Percentiles rank a stretch among this genome's conserved stretches.
These are phyloP conservation scores for Annona cherimola DNA, from an alignment of 164 flowering plant genomes.

Conservation along the genomic window DNA sequence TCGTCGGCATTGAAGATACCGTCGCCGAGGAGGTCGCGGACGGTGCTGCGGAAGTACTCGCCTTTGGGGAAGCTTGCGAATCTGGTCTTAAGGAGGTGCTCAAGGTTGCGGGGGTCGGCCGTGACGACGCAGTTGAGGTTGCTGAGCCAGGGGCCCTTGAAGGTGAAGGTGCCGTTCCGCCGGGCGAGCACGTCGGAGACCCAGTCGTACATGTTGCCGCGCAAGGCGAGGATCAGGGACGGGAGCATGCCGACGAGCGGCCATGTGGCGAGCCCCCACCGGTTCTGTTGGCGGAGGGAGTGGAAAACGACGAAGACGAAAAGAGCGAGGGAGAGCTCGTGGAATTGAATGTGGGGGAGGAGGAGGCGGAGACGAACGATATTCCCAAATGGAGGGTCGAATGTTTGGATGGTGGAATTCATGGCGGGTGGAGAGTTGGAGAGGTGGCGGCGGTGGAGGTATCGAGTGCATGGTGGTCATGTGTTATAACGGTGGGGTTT, in stretches of 20 bases:
- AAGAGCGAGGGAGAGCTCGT: slow-evolving; percentile 54
- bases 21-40: slow-evolving; percentile 70
- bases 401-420: neutral
- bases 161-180: slow-evolving; percentile 58
- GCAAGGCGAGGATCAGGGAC: slow-evolving; percentile 42
- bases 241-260: slow-evolving; percentile 88
- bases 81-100: slow-evolving; percentile 71
- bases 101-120: slow-evolving; percentile 73
- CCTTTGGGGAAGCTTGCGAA: slow-evolving; percentile 78
- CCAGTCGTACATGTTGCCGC: slow-evolving; percentile 64
- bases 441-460: neutral
- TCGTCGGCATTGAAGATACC: slow-evolving; percentile 85
- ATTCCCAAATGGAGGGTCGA: neutral
- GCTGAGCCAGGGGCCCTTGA: slow-evolving; percentile 69
- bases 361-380: slow-evolving; percentile 8
- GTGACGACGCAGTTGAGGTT: slow-evolving; percentile 70
- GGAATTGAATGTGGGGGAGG: slow-evolving; percentile 34
- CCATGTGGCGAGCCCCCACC: slow-evolving; percentile 69
- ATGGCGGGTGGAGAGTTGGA: neutral
- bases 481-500: slow-evolving; percentile 6
- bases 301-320: slow-evolving; percentile 51
- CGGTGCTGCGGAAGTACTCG: slow-evolving; percentile 37
- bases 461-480: neutral
- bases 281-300: slow-evolving; percentile 48
- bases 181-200: slow-evolving; percentile 35